Evolutionary conservation across 73 alveolate species (phyloP).

Genomic region (Tetrahymena elliotti): DNA sequence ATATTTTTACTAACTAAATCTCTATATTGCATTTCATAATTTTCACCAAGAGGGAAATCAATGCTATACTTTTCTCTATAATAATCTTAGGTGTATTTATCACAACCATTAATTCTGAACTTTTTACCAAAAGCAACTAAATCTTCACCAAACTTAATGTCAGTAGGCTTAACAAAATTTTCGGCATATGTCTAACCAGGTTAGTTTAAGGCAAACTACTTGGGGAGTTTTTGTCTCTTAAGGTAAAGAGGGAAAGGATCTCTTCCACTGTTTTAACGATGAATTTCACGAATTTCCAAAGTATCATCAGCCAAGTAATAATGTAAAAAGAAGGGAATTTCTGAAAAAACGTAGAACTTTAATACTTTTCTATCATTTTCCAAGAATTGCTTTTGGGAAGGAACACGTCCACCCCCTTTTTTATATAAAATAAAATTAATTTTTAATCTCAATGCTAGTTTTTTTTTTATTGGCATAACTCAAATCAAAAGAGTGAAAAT

Average conservation of each 20-base stretch:
- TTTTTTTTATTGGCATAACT: too few relatives aligned
- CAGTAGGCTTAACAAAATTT: constrained; percentile 66
- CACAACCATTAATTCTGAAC: constrained; percentile 79
- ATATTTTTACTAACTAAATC: constrained; percentile 48
- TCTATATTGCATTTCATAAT: constrained; percentile 64
- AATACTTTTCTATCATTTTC: constrained; percentile 89
- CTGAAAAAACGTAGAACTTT: constrained; percentile 67
- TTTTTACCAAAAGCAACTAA: constrained; percentile 71
- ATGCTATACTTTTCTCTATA: constrained; percentile 60
- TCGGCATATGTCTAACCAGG: constrained; percentile 86
- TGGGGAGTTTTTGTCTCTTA: constrained; percentile 84
- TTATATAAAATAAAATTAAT: too few relatives aligned
- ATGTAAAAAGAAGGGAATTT: constrained; percentile 76
- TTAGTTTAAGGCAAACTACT: constrained; percentile 71
- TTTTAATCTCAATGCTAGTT: neutral
- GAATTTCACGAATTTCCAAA: constrained; percentile 82
- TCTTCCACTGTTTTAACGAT: constrained; percentile 84
- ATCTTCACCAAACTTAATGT: constrained; percentile 65
- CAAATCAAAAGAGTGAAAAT: too few relatives aligned
- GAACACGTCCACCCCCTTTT: constrained; percentile 84
- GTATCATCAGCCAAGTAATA: constrained; percentile 94
- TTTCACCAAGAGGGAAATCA: constrained; percentile 77
- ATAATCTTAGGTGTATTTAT: constrained; percentile 79
- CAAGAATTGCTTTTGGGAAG: constrained; percentile 75
- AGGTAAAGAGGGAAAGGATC: constrained; percentile 81